A percentile compares a stretch with the other conserved stretches of the same genome.
Evolutionary conservation across 1,139 yeast genomes (phyloP).

Genomic region (Kodamaea sp.): DNA sequence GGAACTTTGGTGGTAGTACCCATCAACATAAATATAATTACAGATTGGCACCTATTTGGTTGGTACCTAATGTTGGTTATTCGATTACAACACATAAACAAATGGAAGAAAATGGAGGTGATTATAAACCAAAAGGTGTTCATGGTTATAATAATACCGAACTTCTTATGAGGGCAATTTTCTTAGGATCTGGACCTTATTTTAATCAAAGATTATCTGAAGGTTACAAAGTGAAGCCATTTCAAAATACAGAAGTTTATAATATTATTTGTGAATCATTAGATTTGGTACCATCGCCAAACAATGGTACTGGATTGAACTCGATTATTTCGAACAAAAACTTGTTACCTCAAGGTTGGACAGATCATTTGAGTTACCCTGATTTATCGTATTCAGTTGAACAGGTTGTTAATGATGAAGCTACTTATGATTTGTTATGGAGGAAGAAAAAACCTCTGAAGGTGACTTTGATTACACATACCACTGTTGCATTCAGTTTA

Average conservation of each 20-base stretch:
- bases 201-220: slow-evolving; percentile 36
- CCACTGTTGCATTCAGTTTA: slow-evolving; percentile 18
- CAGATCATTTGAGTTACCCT: slow-evolving; percentile 54
- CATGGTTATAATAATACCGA: slow-evolving; percentile 83
- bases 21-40: slow-evolving; percentile 44
- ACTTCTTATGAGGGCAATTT: slow-evolving; percentile 77
- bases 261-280: slow-evolving; percentile 70
- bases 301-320: slow-evolving; percentile 49
- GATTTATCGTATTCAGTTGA: slow-evolving; percentile 50
- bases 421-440: slow-evolving; percentile 54
- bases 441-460: slow-evolving; percentile 9
- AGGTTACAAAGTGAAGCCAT: slow-evolving; percentile 51
- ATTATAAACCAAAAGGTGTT: slow-evolving; percentile 67
- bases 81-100: slow-evolving; percentile 62
- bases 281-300: slow-evolving; percentile 51
- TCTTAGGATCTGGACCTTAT: slow-evolving; percentile 78
- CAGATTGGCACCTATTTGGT: slow-evolving; percentile 81
- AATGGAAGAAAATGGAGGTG: slow-evolving; percentile 45
- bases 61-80: slow-evolving; percentile 80
- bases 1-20: slow-evolving; percentile 59
- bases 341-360: slow-evolving; percentile 50
- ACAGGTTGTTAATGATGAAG: slow-evolving; percentile 40
- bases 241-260: slow-evolving; percentile 70
- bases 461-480: slow-evolving; percentile 6
- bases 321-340: slow-evolving; percentile 23